Evolutionary conservation across 2,329 filamentous ascomycete genomes (phyloP).

Genomic region (Tolypocladium pustulatum): DNA sequence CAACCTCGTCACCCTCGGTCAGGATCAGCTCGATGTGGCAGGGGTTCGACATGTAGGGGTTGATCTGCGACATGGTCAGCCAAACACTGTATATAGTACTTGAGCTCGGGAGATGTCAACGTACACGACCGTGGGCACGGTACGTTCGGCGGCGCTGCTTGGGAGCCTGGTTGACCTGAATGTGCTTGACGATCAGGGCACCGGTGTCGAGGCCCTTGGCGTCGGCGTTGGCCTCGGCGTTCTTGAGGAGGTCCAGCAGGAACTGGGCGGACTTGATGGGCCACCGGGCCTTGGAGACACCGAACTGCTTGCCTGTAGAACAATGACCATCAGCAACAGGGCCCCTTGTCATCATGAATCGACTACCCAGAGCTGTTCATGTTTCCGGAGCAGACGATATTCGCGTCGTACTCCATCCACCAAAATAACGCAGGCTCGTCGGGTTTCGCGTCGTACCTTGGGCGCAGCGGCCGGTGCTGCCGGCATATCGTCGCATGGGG

Average conservation of each 20-base stretch:
- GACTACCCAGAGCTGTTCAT: not conserved
- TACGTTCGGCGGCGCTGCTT: slow-evolving; percentile 99
- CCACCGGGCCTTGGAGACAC: slow-evolving; percentile 97
- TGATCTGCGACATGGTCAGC: slow-evolving; percentile 55
- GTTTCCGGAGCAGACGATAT: not conserved
- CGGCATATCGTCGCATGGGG: slow-evolving; percentile 95
- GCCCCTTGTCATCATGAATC: not conserved
- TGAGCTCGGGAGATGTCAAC: slow-evolving; percentile 29
- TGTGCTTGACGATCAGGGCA: slow-evolving; percentile 99
- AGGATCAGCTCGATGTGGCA: slow-evolving; percentile 99
- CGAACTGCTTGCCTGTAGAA: slow-evolving; percentile 89
- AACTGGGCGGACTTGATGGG: slow-evolving; percentile 99
- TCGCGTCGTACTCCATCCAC: not conserved
- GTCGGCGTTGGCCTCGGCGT: slow-evolving; percentile 93
- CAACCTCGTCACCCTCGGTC: slow-evolving; percentile 91
- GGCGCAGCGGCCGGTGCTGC: slow-evolving; percentile 87
- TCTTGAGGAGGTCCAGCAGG: slow-evolving; percentile 93
- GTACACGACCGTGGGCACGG: slow-evolving; percentile 99
- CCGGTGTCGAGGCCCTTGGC: slow-evolving; percentile 95
- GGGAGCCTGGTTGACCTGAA: slow-evolving; percentile 99
- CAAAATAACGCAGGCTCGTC: not conserved
- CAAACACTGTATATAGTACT: not conserved
- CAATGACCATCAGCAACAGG: slow-evolving; percentile 15
- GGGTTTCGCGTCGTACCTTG: slow-evolving; percentile 66
- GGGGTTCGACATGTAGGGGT: slow-evolving; percentile 99